phyloP scores from a whole-genome alignment of 2,329 filamentous ascomycete species.

The Pseudogymnoascus verrucosus region DNA sequence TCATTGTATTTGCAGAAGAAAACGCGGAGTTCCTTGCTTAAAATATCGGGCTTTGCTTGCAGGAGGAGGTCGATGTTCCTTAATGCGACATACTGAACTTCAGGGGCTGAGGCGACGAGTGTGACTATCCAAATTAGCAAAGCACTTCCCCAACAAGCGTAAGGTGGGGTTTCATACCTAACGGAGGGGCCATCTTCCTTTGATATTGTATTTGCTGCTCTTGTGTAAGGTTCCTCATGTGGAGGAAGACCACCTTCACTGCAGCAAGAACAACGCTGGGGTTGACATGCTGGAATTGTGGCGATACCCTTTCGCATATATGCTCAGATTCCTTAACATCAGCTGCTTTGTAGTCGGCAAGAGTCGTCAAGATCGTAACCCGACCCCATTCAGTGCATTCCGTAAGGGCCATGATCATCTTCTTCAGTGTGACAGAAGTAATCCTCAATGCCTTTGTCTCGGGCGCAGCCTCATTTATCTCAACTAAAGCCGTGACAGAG shows the following conservation, averaged over 20 bases:
- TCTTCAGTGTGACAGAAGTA: slow-evolving; percentile 77
- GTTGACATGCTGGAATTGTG: slow-evolving; percentile 98
- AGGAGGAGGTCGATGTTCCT: slow-evolving; percentile 93
- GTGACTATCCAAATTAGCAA: slow-evolving; percentile 54
- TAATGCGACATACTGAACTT: slow-evolving; percentile 95
- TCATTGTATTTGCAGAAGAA: slow-evolving; percentile 99
- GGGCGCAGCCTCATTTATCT: slow-evolving; percentile 84
- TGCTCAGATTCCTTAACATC: slow-evolving; percentile 96
- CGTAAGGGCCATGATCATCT: slow-evolving; percentile 90
- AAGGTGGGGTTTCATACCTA: slow-evolving; percentile 51
- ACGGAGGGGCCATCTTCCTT: slow-evolving; percentile 96
- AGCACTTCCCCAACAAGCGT: slow-evolving; percentile 6
- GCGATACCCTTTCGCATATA: slow-evolving; percentile 91
- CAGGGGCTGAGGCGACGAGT: slow-evolving; percentile 86
- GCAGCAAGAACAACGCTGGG: slow-evolving; percentile 94
- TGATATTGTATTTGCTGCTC: slow-evolving; percentile 79
- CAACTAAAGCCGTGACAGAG: slow-evolving; percentile 84
- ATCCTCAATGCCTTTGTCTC: slow-evolving; percentile 83
- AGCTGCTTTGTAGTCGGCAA: slow-evolving; percentile 79
- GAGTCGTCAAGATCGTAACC: slow-evolving; percentile 82
- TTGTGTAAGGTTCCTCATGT: slow-evolving; percentile 77
- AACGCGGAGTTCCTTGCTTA: slow-evolving; percentile 93
- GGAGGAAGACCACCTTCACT: slow-evolving; percentile 93
- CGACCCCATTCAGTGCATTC: slow-evolving; percentile 98
- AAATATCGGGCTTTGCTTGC: slow-evolving; percentile 91